phyloP scores from a whole-genome alignment of 345 rosid genomes.

The Hypericum androsaemum region DNA sequence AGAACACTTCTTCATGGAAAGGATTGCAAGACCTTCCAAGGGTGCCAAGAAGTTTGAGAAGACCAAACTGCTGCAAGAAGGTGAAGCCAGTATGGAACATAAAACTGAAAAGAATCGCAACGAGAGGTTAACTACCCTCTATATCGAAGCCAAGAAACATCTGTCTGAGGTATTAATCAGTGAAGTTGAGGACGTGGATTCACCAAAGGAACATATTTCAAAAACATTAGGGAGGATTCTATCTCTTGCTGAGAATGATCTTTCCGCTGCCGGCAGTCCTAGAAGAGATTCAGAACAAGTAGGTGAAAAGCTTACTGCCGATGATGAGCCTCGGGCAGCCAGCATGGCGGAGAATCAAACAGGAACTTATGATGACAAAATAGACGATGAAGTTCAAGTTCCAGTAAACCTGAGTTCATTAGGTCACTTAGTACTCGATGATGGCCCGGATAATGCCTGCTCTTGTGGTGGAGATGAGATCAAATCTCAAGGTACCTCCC shows the following conservation, averaged over 20 bases:
- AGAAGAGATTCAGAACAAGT: not conserved
- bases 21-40: conserved; percentile 49
- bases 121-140: conserved; percentile 55
- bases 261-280: not conserved
- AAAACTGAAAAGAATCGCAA: conserved; percentile 26
- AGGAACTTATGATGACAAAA: no score
- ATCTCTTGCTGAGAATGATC: not conserved
- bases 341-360: no score
- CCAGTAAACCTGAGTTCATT: no score
- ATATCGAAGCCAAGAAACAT: conserved; percentile 88
- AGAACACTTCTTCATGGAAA: conserved; percentile 87
- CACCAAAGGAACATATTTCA: conserved; percentile 37
- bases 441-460: no score
- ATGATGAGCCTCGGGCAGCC: not conserved
- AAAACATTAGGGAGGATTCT: conserved; percentile 34
- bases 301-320: no score
- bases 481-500: not conserved
- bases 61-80: conserved; percentile 25
- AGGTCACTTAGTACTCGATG: no score
- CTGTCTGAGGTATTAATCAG: conserved; percentile 67
- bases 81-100: conserved; percentile 21
- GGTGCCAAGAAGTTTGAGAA: conserved; percentile 32
- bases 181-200: conserved; percentile 34
- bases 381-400: no score
- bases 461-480: not conserved